These are phyloP conservation scores for Phytophthora megakarya DNA, from an alignment of 352 stramenopile species.

Conservation along the genomic window DNA sequence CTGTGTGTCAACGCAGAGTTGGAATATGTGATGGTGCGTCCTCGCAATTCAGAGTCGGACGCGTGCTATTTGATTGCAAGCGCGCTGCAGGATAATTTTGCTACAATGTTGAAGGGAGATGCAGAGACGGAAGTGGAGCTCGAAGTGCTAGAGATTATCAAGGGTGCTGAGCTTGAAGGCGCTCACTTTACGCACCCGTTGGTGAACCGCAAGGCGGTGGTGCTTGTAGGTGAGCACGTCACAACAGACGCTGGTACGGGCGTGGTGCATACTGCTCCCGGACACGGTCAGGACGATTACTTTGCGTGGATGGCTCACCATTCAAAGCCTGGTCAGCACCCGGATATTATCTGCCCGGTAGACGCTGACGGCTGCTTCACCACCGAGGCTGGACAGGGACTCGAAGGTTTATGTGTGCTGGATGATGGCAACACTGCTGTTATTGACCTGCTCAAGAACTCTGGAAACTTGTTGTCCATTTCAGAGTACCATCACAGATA, in stretches of 20 bases:
- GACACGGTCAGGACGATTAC: conserved; percentile 97
- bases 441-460: conserved; percentile 83
- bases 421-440: conserved; percentile 93
- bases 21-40: conserved; percentile 92
- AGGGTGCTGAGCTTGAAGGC: conserved; percentile 56
- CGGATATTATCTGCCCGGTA: conserved; percentile 67
- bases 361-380: conserved; percentile 82
- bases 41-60: conserved; percentile 23
- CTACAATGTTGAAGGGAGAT: conserved; percentile 23
- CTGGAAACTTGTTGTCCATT: conserved; percentile 85
- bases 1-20: conserved; percentile 95
- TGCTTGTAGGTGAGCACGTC: conserved; percentile 97
- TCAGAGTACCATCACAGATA: conserved; percentile 95
- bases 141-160: conserved; percentile 66
- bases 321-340: conserved; percentile 34
- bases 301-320: conserved; percentile 76
- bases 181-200: conserved; percentile 91
- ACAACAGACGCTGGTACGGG: conserved; percentile 97
- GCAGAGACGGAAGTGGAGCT: conserved; percentile 31
- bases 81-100: conserved; percentile 58
- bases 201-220: conserved; percentile 70
- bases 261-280: conserved; percentile 98
- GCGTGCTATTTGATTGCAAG: conserved; percentile 69
- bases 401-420: conserved; percentile 92
- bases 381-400: conserved; percentile 86